Evolutionary conservation across 352 stramenopile species (phyloP).

Genomic region (Aphanomyces cochlioides): DNA sequence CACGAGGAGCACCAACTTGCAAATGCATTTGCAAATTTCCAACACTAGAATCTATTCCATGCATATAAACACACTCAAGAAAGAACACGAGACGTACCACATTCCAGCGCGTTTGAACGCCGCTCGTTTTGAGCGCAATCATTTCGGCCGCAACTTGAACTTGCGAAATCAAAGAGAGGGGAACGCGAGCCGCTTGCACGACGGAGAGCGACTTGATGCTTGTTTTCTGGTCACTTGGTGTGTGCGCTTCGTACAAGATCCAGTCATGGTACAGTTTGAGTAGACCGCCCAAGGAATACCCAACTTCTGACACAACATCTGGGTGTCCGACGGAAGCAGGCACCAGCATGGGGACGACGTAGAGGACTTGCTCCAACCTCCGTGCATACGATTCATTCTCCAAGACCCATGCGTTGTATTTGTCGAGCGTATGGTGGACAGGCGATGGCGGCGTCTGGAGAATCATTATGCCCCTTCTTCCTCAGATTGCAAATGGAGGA

Average conservation of each 20-base stretch:
- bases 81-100: constrained; percentile 40
- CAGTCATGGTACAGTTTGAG: constrained; percentile 82
- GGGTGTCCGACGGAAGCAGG: constrained; percentile 56
- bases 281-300: constrained; percentile 72
- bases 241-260: constrained; percentile 39
- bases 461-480: background rate
- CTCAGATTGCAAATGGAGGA: background rate
- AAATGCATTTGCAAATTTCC: constrained; percentile 66
- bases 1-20: constrained; percentile 59
- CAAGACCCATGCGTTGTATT: constrained; percentile 68
- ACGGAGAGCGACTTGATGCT: constrained; percentile 30
- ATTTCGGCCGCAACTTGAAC: constrained; percentile 79
- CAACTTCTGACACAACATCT: constrained; percentile 64
- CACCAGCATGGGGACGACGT: constrained; percentile 72
- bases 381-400: constrained; percentile 55
- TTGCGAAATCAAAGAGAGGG: constrained; percentile 72
- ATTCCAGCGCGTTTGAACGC: constrained; percentile 64
- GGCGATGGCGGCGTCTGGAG: background rate
- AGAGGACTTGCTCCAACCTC: constrained; percentile 75
- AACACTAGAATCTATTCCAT: constrained; percentile 63
- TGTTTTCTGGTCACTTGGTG: background rate
- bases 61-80: background rate
- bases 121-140: constrained; percentile 60
- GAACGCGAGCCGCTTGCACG: constrained; percentile 55
- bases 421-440: constrained; percentile 4